Evolutionary conservation across 148 eudicot species (phyloP), one percentile per base, ranked within the genome.

Genomic region (Pharnaceum exiguum): DNA sequence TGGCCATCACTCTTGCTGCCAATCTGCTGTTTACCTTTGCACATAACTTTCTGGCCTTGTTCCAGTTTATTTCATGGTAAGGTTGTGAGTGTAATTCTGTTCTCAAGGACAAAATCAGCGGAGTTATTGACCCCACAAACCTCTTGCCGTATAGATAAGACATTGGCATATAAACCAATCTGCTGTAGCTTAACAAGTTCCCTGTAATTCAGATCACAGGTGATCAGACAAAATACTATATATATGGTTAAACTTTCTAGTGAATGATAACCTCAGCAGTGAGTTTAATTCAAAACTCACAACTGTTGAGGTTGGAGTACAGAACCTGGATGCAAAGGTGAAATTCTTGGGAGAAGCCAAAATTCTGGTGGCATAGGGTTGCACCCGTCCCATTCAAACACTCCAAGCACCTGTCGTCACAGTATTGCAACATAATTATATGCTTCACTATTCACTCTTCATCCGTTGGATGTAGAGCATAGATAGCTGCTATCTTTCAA

Each of bases 291-390:
- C 7, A 12, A 35, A 35, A 35, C 8, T 35, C 38, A 17, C 4
- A 28, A 3, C 1, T 17, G 23, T 6, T 3, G 2, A 29, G 19
- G 27, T 5, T 11, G 30, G 5, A 11, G 10, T 9, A 9, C 1
- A 2, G 29, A 12, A 81, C 88, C 82, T 61, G 88, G 88, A 63
- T 83, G 89, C 7, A 84, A 53, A 2, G 90, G 90, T 24, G 69
- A 65, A 27, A 78, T 44, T 2, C 71, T 38, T 6, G 90, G 90
- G 8, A 84, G 73, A 42, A 84, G 45, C 90, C 90, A 84, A 50
- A 84, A 65, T 69, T 84, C 90, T 2, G 90, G 90, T 0, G 90
- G 81, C 76, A 80, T 65, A 0, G 90, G 90, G 55, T 84, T 84
- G 63, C 78, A 75, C 8, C 90, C 90, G 18, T 57, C 75, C 90